Base-by-base conservation (phyloP, 371 early-diverging fungal species). In the Mucor indicus region DNA sequence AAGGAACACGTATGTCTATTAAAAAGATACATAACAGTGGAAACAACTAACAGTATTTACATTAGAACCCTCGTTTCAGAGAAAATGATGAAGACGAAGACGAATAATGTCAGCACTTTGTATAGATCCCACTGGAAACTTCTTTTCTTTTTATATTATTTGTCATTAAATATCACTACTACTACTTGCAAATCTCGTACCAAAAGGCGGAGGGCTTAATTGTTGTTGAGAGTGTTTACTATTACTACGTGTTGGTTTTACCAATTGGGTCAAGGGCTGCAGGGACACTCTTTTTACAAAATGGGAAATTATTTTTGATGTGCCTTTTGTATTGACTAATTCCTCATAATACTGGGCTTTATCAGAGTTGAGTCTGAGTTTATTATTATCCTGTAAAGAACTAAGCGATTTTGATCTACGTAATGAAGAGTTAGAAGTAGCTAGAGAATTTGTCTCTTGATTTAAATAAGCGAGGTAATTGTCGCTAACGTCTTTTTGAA, bases 1-100 rank as follows among this genome's bases (percentile, higher is more conserved):
- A 75, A 64, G 33, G 68, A 76, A 55, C 70, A 69, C 50, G 67
- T 76, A 47, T 44, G 37, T 32, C 11, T 27, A 35, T 32, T 36
- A n/a, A 35, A 21, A 7, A 23, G 12, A 22, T 36, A 27, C 10
- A 22, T 39, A 23, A 45, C 10, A 20, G 0, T 20, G 10, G 11
- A 11, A 24, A 11, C 10, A 23, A 16, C 21, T 33, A 1, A 20
- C n/a, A 12, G 17, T 13, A n/a, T 40, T 42, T 12, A 40, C 7
- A 29, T 12, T 49, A 72, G 66, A 80, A 81, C 38, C 82, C 82
- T 37, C 72, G 82, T 24, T 81, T 81, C 58, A 69, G 82, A 58
- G 82, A 81, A 47, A 62, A 69, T 35, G 65, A 79, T 12, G 78
- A 67, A 4, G 72, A 79, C 6, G 82, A 81, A 8, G 82, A 81